Conservation (phyloP, 148 eudicot genomes). For the Gaultheria prostrata region DNA sequence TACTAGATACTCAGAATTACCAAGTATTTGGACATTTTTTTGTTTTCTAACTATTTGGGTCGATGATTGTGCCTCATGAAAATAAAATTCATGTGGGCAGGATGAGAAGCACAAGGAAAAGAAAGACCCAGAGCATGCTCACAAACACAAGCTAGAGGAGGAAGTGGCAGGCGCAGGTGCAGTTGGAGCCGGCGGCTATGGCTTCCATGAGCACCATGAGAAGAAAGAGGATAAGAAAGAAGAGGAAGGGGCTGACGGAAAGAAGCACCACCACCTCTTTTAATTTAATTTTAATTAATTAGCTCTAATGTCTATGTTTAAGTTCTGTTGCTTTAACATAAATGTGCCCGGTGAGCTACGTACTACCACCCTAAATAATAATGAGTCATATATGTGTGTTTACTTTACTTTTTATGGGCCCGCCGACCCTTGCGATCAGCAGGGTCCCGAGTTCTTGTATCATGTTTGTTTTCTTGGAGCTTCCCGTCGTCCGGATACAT, state of each 20-base stretch:
- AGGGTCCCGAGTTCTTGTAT: no score
- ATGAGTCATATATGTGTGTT: background rate
- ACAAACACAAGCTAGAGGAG: background rate
- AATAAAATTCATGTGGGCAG: background rate
- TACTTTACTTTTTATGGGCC: no score
- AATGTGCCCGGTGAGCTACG: background rate
- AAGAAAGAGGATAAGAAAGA: background rate
- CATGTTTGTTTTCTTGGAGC: background rate
- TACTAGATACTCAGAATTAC: no score
- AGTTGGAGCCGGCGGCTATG: slow-evolving; percentile 1
- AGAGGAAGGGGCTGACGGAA: background rate
- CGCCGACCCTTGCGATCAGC: no score
- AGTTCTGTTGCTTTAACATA: no score
- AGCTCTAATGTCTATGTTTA: background rate
- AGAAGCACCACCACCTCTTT: background rate
- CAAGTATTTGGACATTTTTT: background rate
- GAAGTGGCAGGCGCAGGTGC: background rate
- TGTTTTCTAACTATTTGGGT: background rate
- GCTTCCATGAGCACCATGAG: slow-evolving; percentile 2
- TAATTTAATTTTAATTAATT: background rate
- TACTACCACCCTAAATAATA: background rate
- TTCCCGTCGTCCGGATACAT: background rate
- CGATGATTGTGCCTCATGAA: background rate
- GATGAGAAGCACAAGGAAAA: background rate
- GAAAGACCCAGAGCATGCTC: slow-evolving; percentile 2